These are phyloP conservation scores for Arthroderma uncinatum DNA, from an alignment of 2,329 filamentous ascomycete species.

Conservation along the genomic window DNA sequence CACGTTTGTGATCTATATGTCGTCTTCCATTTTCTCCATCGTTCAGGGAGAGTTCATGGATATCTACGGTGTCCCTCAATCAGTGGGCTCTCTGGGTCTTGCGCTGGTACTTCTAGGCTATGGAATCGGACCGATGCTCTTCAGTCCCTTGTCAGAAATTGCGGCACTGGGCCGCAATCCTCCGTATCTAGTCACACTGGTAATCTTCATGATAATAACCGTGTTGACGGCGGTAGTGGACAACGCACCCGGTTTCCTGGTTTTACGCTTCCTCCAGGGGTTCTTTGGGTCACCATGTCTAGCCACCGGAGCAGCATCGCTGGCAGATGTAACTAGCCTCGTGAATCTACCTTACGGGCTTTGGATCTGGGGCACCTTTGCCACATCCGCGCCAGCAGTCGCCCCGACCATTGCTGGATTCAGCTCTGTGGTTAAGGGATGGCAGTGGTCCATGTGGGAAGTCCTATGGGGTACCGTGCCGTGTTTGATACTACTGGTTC, in stretches of 20 bases:
- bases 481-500: not conserved
- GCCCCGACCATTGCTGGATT: not conserved
- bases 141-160: conserved; percentile 12
- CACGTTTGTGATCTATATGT: conserved; percentile 2
- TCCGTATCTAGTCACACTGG: conserved; percentile 11
- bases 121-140: conserved; percentile 14
- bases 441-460: conserved; percentile 5
- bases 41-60: not conserved
- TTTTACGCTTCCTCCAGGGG: conserved; percentile 12
- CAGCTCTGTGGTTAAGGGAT: not conserved
- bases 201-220: conserved; percentile 14
- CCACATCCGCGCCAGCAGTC: not conserved
- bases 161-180: conserved; percentile 12
- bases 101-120: conserved; percentile 53
- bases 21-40: not conserved
- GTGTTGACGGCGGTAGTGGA: conserved; percentile 12
- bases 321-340: not conserved
- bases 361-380: conserved; percentile 2
- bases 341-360: conserved; percentile 19
- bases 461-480: not conserved
- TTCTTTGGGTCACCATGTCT: conserved; percentile 7
- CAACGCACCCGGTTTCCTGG: conserved; percentile 11
- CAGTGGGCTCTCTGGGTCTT: conserved; percentile 44
- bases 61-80: not conserved
- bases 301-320: conserved; percentile 6